phyloP scores from a whole-genome alignment of 345 rosid species.

The Psidium guajava region DNA sequence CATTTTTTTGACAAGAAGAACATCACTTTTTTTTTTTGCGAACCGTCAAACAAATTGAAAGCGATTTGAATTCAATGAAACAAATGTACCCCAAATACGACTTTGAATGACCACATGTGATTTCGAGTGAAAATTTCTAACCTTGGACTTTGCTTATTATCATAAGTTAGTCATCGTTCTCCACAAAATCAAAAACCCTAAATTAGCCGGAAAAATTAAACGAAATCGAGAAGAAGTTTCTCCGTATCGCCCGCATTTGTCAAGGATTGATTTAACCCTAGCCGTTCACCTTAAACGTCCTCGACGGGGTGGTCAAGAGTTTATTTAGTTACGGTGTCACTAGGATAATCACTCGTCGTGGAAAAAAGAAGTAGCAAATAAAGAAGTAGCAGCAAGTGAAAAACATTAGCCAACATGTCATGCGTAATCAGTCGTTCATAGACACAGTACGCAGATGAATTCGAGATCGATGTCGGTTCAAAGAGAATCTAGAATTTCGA shows the following conservation, averaged over 20 bases:
- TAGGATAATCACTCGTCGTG: neutral
- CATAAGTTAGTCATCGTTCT: neutral
- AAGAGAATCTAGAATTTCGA: too few species aligned
- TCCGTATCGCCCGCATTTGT: neutral
- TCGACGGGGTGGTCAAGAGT: neutral
- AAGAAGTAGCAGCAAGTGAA: too few species aligned
- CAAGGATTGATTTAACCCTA: neutral
- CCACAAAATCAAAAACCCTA: neutral
- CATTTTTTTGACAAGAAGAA: neutral
- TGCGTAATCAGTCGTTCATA: neutral
- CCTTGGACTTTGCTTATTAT: neutral
- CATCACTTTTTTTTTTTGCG: neutral
- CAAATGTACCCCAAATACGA: fast-evolving
- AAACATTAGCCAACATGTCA: neutral
- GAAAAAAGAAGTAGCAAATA: neutral
- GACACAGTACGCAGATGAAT: neutral
- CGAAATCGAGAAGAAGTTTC: neutral
- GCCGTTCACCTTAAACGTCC: neutral
- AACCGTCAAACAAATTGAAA: fast-evolving
- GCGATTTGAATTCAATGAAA: neutral
- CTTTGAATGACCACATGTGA: neutral
- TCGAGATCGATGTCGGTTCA: neutral
- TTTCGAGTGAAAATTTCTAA: neutral
- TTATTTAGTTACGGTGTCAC: neutral
- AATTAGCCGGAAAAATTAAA: neutral